These are phyloP conservation scores for Aspergillus hiratsukae DNA, from an alignment of 2,329 filamentous ascomycete genomes.

Conservation along the genomic window DNA sequence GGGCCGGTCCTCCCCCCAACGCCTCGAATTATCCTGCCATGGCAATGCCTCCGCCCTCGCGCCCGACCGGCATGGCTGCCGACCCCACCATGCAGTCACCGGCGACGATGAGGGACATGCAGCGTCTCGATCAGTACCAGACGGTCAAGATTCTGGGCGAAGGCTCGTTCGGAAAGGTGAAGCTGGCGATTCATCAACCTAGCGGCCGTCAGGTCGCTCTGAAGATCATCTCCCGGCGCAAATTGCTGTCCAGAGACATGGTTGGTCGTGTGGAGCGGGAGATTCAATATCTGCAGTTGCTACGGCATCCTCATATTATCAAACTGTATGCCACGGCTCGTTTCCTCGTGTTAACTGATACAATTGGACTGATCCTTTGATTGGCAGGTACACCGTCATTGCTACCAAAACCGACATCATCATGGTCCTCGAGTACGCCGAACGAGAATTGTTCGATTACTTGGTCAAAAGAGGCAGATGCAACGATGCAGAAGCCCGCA, in stretches of 20 bases:
- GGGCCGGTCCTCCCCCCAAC: constrained; percentile 12
- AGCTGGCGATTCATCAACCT: constrained; percentile 86
- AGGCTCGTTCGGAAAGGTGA: constrained; percentile 97
- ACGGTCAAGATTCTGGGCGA: constrained; percentile 88
- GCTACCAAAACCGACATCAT: constrained; percentile 93
- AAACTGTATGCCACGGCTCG: constrained; percentile 67
- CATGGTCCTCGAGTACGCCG: constrained; percentile 98
- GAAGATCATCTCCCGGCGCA: constrained; percentile 95
- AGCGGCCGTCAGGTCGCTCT: constrained; percentile 94
- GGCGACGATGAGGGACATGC: constrained; percentile 57
- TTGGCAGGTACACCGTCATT: constrained; percentile 81
- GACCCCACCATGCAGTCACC: constrained; percentile 38
- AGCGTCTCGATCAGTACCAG: constrained; percentile 87
- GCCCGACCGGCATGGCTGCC: constrained; percentile 26
- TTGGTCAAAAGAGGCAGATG: constrained; percentile 92
- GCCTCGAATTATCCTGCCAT: constrained; percentile 31
- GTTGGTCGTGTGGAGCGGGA: constrained; percentile 94
- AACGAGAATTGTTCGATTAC: constrained; percentile 95
- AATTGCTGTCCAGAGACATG: constrained; percentile 96
- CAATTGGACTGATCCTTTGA: constrained; percentile 13
- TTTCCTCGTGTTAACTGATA: background rate
- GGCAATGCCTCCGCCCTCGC: constrained; percentile 35
- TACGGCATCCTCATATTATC: constrained; percentile 97
- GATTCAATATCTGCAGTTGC: constrained; percentile 93
- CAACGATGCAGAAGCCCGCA: constrained; percentile 84